A percentile compares a stretch with the other conserved stretches of the same genome.
Conservation (phyloP, 768 basidiomycete genomes). For the Rhodotorula kratochvilovae region DNA sequence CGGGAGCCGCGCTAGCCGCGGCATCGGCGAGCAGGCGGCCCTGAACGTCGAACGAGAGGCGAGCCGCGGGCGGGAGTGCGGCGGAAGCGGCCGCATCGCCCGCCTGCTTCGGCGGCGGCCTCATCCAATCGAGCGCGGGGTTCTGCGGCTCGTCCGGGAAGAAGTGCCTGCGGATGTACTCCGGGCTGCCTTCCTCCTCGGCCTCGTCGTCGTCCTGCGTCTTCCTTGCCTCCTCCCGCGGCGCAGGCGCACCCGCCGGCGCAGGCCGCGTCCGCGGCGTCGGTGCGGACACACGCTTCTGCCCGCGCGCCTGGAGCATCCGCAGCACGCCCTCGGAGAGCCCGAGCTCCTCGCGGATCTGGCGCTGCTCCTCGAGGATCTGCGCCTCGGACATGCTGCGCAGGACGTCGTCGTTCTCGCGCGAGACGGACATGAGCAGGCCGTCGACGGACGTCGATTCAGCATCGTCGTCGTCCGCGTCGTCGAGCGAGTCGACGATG, state of each 20-base stretch:
- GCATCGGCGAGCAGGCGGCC: not conserved
- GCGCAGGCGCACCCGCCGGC: not conserved
- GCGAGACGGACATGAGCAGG: conserved; percentile 13
- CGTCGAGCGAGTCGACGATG: too few relatives aligned
- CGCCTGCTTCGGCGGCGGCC: conserved; percentile 38
- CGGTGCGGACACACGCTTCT: not conserved
- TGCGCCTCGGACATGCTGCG: conserved; percentile 33
- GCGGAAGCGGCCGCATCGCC: not conserved
- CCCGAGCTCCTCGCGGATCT: conserved; percentile 36
- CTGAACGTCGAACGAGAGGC: conserved; percentile 15
- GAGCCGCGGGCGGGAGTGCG: not conserved
- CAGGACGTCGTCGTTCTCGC: conserved; percentile 32
- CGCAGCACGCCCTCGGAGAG: conserved; percentile 18
- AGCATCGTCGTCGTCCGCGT: not conserved
- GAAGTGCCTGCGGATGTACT: conserved; percentile 74
- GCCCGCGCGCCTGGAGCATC: conserved; percentile 25
- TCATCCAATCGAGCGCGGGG: conserved; percentile 77
- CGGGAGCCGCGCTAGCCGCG: not conserved
- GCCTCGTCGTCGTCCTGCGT: conserved; percentile 9
- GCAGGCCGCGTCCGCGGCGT: conserved; percentile 7
- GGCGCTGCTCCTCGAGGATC: conserved; percentile 40
- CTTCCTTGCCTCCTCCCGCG: too few relatives aligned
- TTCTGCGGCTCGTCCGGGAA: conserved; percentile 71
- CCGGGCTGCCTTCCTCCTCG: conserved; percentile 64
- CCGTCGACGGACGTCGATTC: conserved; percentile 8